Evolutionary conservation across 2,329 filamentous ascomycete species (phyloP).

Genomic region (Spiromastix sp.): DNA sequence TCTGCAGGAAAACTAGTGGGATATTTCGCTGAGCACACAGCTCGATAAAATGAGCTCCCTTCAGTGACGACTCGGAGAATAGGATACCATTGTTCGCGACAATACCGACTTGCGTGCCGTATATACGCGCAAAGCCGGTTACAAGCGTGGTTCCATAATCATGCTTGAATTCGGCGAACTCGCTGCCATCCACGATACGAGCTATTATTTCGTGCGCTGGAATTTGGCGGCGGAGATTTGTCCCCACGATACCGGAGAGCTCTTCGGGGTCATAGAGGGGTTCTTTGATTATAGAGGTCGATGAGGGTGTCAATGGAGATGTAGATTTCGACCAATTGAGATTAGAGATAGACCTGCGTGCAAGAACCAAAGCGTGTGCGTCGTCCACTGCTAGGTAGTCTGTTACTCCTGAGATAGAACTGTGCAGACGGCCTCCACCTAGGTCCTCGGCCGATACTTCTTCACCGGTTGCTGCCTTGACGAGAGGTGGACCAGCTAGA

Average conservation of each 20-base stretch:
- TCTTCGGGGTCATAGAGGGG: slow-evolving; percentile 73
- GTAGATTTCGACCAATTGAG: slow-evolving; percentile 67
- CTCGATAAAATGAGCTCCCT: slow-evolving; percentile 95
- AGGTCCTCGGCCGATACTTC: slow-evolving; percentile 83
- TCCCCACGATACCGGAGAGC: slow-evolving; percentile 78
- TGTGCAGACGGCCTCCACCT: slow-evolving; percentile 82
- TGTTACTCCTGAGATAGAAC: slow-evolving; percentile 81
- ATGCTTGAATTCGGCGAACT: slow-evolving; percentile 90
- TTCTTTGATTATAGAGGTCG: slow-evolving; percentile 46
- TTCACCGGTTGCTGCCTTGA: slow-evolving; percentile 93
- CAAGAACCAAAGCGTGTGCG: slow-evolving; percentile 79
- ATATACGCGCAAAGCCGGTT: slow-evolving; percentile 82
- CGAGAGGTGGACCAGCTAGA: slow-evolving; percentile 83
- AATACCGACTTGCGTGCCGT: slow-evolving; percentile 84
- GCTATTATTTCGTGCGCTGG: slow-evolving; percentile 85
- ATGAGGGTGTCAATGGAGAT: slow-evolving; percentile 19
- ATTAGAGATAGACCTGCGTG: slow-evolving; percentile 72
- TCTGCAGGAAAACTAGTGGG: slow-evolving; percentile 87
- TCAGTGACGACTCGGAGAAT: slow-evolving; percentile 78
- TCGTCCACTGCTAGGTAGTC: slow-evolving; percentile 94
- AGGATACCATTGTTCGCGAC: slow-evolving; percentile 94
- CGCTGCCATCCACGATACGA: slow-evolving; percentile 80
- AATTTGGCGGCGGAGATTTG: slow-evolving; percentile 77
- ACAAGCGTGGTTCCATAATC: slow-evolving; percentile 82
- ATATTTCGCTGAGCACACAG: slow-evolving; percentile 84